phyloP scores from a whole-genome alignment of 768 basidiomycete species.

The Phallus indusiatus region DNA sequence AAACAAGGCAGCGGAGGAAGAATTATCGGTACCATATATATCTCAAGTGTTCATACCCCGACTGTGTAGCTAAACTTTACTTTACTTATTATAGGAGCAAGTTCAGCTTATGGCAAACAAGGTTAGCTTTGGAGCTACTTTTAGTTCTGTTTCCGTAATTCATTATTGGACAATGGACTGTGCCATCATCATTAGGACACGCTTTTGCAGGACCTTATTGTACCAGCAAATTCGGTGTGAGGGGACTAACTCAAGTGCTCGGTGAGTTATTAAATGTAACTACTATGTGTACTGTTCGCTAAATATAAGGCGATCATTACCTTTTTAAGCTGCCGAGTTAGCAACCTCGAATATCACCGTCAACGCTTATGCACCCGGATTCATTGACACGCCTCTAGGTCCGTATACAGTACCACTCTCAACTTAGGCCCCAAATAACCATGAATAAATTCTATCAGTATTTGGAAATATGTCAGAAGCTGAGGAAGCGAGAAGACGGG shows the following conservation, averaged over 20 bases:
- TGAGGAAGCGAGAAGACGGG: too few species aligned
- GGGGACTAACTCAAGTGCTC: slow-evolving; percentile 20
- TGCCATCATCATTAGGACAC: neutral
- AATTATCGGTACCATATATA: slow-evolving; percentile 25
- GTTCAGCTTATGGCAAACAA: neutral
- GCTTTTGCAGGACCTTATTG: slow-evolving; percentile 16
- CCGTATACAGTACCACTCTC: neutral
- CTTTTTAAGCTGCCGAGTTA: slow-evolving; percentile 22
- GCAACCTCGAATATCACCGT: slow-evolving; percentile 23
- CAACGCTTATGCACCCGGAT: slow-evolving; percentile 26
- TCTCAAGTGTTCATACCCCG: slow-evolving; percentile 6
- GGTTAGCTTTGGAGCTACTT: neutral
- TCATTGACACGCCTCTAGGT: slow-evolving; percentile 22
- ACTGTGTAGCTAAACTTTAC: neutral
- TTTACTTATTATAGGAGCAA: neutral
- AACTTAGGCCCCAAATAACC: too few species aligned
- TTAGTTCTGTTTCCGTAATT: neutral
- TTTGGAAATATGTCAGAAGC: too few species aligned
- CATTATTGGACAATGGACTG: neutral
- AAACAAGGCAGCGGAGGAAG: slow-evolving; percentile 29
- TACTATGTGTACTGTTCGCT: neutral
- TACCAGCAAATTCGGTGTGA: slow-evolving; percentile 24
- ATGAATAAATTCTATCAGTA: neutral
- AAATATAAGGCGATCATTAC: neutral
- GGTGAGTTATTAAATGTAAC: neutral